These are phyloP conservation scores for Coemansia sp. DNA, from an alignment of 192 early-diverging fungal species.

Conservation along the genomic window DNA sequence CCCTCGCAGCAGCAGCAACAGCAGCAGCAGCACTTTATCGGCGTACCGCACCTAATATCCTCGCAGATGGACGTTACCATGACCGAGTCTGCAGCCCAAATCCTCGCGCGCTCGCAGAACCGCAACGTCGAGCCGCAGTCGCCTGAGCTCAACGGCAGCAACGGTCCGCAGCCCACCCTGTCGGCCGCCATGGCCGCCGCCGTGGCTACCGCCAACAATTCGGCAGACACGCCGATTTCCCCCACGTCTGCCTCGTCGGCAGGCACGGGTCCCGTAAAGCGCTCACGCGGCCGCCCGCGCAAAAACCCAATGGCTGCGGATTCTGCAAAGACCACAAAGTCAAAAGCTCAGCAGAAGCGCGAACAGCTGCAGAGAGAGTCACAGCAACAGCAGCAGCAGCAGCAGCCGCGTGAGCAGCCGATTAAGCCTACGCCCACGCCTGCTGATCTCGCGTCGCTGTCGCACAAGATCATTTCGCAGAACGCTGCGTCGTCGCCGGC, in stretches of 20 bases:
- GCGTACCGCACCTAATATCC: slow-evolving; percentile 8
- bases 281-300: slow-evolving; percentile 41
- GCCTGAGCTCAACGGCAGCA: slow-evolving; percentile 36
- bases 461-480: slow-evolving; percentile 46
- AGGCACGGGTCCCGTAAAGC: slow-evolving; percentile 35
- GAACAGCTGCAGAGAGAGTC: slow-evolving; percentile 18
- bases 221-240: slow-evolving; percentile 7
- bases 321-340: slow-evolving; percentile 13
- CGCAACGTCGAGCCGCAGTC: slow-evolving; percentile 23
- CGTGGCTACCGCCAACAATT: neutral
- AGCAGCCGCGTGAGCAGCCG: slow-evolving; percentile 11
- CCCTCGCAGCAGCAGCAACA: neutral
- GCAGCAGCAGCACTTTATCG: slow-evolving; percentile 30
- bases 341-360: slow-evolving; percentile 30
- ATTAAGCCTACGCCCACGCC: slow-evolving; percentile 28
- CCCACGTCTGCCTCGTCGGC: slow-evolving; percentile 5
- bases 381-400: slow-evolving; percentile 14
- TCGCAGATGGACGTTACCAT: slow-evolving; percentile 16
- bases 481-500: slow-evolving; percentile 23
- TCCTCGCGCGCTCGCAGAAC: slow-evolving; percentile 41
- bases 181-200: slow-evolving; percentile 9
- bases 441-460: slow-evolving; percentile 37
- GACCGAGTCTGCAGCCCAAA: slow-evolving; percentile 17
- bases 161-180: neutral
- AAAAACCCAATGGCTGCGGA: slow-evolving; percentile 42